phyloP scores from a whole-genome alignment of 2,329 filamentous ascomycete species.

The Exserohilum rostratum region DNA sequence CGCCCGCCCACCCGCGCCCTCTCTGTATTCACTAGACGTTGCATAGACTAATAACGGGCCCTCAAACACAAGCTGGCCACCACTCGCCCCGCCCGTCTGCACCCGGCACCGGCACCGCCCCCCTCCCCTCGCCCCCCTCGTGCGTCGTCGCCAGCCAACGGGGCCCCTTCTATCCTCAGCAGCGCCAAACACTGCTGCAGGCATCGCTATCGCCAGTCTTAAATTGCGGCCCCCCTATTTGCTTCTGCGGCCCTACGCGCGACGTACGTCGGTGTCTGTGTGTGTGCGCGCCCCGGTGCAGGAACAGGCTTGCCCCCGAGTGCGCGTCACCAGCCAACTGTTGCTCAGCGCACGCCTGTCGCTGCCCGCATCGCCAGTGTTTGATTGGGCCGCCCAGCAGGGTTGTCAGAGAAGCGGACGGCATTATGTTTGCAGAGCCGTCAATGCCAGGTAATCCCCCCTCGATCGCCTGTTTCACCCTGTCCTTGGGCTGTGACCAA shows the following conservation, averaged over 20 bases:
- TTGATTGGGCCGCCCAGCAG: slow-evolving; percentile 44
- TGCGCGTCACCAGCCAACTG: slow-evolving; percentile 33
- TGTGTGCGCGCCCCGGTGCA: slow-evolving; percentile 7
- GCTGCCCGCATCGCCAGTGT: slow-evolving; percentile 31
- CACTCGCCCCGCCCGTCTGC: slow-evolving; percentile 26
- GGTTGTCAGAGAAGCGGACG: slow-evolving; percentile 37
- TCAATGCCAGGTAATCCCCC: slow-evolving; percentile 50
- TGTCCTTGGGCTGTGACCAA: slow-evolving; percentile 37
- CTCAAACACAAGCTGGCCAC: slow-evolving; percentile 14
- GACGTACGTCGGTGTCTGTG: no score
- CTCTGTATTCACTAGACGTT: slow-evolving; percentile 19
- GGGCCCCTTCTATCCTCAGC: slow-evolving; percentile 25
- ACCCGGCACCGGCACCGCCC: no score
- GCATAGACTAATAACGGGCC: slow-evolving; percentile 21
- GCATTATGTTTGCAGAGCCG: slow-evolving; percentile 51
- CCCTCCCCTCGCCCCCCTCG: slow-evolving; percentile 3
- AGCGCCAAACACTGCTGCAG: slow-evolving; percentile 30
- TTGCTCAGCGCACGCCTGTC: slow-evolving; percentile 25
- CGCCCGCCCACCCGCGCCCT: not conserved
- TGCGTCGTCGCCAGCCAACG: slow-evolving; percentile 19
- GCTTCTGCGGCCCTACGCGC: slow-evolving; percentile 13
- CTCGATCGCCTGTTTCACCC: slow-evolving; percentile 44
- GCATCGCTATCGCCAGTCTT: slow-evolving; percentile 44
- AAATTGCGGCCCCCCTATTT: slow-evolving; percentile 25
- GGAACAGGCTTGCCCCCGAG: slow-evolving; percentile 22